phyloP scores from a whole-genome alignment of 768 basidiomycete species.

The Phlebiopsis gigantea region DNA sequence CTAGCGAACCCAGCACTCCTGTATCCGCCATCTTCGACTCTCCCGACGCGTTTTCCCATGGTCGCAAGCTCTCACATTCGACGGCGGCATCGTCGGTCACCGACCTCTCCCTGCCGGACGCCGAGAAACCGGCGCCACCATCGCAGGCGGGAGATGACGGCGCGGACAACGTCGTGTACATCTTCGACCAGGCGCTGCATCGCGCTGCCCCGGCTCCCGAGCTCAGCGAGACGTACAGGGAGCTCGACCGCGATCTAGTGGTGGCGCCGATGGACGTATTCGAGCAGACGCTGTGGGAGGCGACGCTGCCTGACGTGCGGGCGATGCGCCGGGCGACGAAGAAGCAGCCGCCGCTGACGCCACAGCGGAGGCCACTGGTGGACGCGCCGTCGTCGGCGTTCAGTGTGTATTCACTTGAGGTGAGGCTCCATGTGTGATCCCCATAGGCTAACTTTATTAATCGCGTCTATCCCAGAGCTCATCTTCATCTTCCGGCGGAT shows the following conservation, averaged over 20 bases:
- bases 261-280: conserved; percentile 1
- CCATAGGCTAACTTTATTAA: not conserved
- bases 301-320: not conserved
- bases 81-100: conserved; percentile 14
- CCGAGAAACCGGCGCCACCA: not conserved
- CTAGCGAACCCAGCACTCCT: conserved; percentile 4
- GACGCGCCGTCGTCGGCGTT: conserved; percentile 6
- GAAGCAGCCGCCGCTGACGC: not conserved
- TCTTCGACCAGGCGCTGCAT: conserved; percentile 4
- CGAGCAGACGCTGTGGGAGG: conserved; percentile 3
- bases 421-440: not conserved
- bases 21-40: conserved; percentile 12
- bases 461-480: not conserved
- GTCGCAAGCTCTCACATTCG: conserved; percentile 14
- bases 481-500: not conserved
- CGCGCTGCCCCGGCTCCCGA: not conserved
- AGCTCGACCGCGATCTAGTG: conserved; percentile 7
- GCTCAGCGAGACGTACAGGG: not conserved
- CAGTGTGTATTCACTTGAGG: conserved; percentile 8
- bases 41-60: conserved; percentile 9
- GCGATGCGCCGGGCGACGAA: not conserved
- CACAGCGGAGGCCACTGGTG: not conserved
- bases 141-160: not conserved
- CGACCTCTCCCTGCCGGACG: not conserved
- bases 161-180: not conserved